Base-by-base conservation (phyloP, 176 grass and related monocot species). In the Aegilops tauschii region DNA sequence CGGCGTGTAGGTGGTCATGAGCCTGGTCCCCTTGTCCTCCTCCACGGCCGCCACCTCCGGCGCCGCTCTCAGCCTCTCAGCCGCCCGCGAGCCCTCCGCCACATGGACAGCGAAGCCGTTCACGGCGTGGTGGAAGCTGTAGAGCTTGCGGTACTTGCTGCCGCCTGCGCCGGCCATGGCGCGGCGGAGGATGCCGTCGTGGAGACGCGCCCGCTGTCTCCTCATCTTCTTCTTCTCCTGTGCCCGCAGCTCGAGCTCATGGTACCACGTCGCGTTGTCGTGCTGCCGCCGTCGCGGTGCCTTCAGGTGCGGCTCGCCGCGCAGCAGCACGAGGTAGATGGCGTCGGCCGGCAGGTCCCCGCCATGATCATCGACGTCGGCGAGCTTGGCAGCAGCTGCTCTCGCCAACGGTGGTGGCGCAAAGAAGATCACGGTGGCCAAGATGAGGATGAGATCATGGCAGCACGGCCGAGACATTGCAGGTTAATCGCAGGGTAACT, bases 1-100 rank as follows among this genome's bases (percentile, higher is more conserved):
- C 12, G 93, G 88, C 40, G 88, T 95, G 74, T 95, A 85, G 10
- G 88, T 95, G 14, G 93, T 95, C 90, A 87, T 91, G 66, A 91
- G 76, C 49, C 65, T 76, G n/a, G 86, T 84, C 13, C 86, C 64
- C 37, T 13, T 34, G 77, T 93, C 93, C 68, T 91, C 88, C 83
- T 93, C 88, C 61, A 95, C 80, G 3, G 3, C 73, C 21, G 84
- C 79, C 31, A 93, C 88, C 34, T 92, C 88, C 4, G 75, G 69
- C 76, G 58, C 77, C 12, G 40, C 69, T 21, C 66, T 42, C 71
- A 95, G 88, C 61, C 49, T 76, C 81, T 80, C 80, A 8, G 88
- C 91, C 81, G 89, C 72, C 68, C 80, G 71, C 21, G 77, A 47
- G 16, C 4, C 14, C 49, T 4, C 14, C 5, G 89, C 80, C 16